These are phyloP conservation scores for Fusarium sp. DNA, from an alignment of 2,329 filamentous ascomycete species.

Conservation along the genomic window DNA sequence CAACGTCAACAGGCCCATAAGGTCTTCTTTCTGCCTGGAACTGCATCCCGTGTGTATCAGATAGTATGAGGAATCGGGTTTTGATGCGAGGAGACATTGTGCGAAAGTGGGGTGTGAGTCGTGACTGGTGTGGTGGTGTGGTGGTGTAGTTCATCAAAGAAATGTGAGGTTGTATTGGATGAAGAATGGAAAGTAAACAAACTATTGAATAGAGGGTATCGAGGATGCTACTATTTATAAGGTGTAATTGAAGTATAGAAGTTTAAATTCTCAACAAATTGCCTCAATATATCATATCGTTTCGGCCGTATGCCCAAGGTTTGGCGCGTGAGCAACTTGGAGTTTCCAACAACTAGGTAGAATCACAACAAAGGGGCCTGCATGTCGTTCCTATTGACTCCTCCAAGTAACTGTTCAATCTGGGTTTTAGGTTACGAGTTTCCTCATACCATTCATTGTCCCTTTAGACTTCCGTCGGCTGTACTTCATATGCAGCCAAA, in stretches of 20 bases:
- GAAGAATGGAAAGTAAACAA: not conserved
- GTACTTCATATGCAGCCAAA: too few relatives aligned
- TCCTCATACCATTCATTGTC: too few relatives aligned
- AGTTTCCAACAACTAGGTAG: too few relatives aligned
- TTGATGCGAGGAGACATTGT: conserved; percentile 5
- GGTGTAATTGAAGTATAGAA: not conserved
- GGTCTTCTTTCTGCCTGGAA: not conserved
- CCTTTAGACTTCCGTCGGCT: not conserved
- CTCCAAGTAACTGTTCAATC: too few relatives aligned
- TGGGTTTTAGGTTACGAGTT: too few relatives aligned
- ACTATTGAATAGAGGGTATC: not conserved
- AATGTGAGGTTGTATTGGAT: not conserved
- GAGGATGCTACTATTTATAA: not conserved
- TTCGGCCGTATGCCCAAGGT: too few relatives aligned
- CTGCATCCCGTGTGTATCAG: conserved; percentile 26
- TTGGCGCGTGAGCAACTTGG: too few relatives aligned
- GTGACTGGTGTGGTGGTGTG: too few relatives aligned
- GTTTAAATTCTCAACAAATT: not conserved
- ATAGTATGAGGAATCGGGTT: conserved; percentile 30
- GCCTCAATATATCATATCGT: too few relatives aligned
- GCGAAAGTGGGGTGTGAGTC: too few relatives aligned
- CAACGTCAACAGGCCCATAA: conserved; percentile 49
- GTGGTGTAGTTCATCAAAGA: not conserved
- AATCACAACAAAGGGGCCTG: too few relatives aligned
- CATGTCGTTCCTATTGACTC: too few relatives aligned